Evolutionary conservation across 2,329 filamentous ascomycete genomes (phyloP).

Genomic region (Thielaviopsis musarum): DNA sequence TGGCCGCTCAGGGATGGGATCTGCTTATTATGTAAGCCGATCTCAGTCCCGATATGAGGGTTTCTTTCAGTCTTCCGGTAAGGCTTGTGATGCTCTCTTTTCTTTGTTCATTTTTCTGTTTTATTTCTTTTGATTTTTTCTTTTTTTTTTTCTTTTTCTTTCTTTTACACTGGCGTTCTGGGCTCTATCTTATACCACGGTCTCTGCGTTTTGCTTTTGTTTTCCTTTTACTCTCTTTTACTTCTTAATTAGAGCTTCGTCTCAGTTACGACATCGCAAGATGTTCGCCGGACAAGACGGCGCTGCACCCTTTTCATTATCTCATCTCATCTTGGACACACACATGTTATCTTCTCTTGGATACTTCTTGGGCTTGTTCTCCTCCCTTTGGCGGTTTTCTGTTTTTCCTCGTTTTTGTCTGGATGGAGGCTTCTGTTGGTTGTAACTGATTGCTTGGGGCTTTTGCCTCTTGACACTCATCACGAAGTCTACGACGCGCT

Average conservation of each 20-base stretch:
- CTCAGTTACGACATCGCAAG: neutral
- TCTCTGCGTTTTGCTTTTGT: neutral
- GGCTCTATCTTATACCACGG: neutral
- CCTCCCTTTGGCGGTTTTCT: constrained; percentile 3
- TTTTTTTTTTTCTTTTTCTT: constrained; percentile 6
- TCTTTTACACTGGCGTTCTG: neutral
- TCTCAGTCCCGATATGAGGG: constrained; percentile 14
- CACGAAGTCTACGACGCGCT: constrained; percentile 4
- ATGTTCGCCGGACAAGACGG: neutral
- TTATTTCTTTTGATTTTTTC: constrained; percentile 10
- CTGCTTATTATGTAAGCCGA: constrained; percentile 63
- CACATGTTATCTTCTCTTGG: neutral
- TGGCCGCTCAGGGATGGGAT: constrained; percentile 83
- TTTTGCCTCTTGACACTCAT: neutral
- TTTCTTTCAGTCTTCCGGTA: neutral
- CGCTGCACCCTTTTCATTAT: neutral
- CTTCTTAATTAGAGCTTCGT: constrained; percentile 5
- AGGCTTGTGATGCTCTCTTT: constrained; percentile 1
- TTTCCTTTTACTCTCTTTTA: neutral
- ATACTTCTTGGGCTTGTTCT: constrained; percentile 15
- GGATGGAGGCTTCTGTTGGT: neutral
- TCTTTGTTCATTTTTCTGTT: constrained; percentile 2
- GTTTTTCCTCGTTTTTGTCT: neutral
- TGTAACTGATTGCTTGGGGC: neutral
- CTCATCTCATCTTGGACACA: neutral